Base-by-base conservation (phyloP, 129 eudicot species). In the Centella asiatica region DNA sequence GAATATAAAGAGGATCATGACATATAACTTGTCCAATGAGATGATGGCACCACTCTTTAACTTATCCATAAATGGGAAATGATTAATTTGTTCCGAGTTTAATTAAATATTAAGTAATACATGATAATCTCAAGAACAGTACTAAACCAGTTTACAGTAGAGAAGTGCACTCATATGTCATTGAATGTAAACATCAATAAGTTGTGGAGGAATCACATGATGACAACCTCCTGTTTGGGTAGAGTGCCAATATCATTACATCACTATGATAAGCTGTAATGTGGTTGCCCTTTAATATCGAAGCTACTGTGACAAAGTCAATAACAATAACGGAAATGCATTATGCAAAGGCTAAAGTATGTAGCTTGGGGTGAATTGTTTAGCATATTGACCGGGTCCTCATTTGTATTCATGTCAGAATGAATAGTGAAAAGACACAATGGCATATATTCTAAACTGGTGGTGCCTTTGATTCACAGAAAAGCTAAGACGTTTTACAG, bases 401-500 rank as follows among this genome's bases (percentile, higher is more conserved):
- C 62, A 8, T 64, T 58, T 6, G 50, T 52, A 34, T 25, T 66
- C 49, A 24, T 45, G 42, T 52, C 6, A 17, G 56, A 75, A 67
- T 66, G 63, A 69, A 72, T 53, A 70, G 45, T 57, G 66, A 68
- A 64, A 65, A 64, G 73, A 68, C 25, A 46, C 62, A 33, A 66
- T 44, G 60, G 69, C 65, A 71, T 64, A 79, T 73, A 78, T 65
- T 75, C 76, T 73, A 57, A 67, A 74, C 69, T 55, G 19, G 49
- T 72, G 79, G 76, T 51, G 54, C 62, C 45, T 75, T 52, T 60
- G 23, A 29, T 83, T 64, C 46, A 72, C 66, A 67, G 39, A 64
- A 72, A 78, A 67, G 65, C 36, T 62, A 64, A 77, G 56, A 53
- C 65, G 49, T 68, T 77, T 54, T 67, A 48, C 72, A 69, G 88